Base-by-base conservation (phyloP, 768 basidiomycete genomes). In the Mycena vulgaris region DNA sequence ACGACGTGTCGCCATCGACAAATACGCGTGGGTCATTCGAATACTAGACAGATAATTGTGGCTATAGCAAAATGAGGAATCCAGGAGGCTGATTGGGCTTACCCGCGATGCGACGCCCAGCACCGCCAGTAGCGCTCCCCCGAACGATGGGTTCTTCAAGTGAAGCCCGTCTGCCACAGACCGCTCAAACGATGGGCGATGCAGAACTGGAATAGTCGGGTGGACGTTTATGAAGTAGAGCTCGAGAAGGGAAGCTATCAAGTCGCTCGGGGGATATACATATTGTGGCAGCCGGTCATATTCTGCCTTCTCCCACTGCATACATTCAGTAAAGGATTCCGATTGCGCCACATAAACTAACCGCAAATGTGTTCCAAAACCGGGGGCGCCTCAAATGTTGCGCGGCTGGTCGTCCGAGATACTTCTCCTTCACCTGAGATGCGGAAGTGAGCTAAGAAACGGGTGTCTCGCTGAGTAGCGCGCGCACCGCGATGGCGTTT, bases 21-120 rank as follows among this genome's bases (percentile, higher is more conserved):
- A 82, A 63, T 16, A 88, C 84, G 25, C 86, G 79, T 0, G 81
- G 80, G 72, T 90, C 88, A 66, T 87, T 80, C 33, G 84, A 81
- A 69, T 80, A 89, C 52, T 89, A 80, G 7, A n/a, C 14, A 6
- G 49, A 35, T n/a, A n/a, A n/a, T n/a, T n/a, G n/a, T n/a, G n/a
- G n/a, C n/a, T n/a, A n/a, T n/a, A n/a, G n/a, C n/a, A n/a, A n/a
- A n/a, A n/a, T n/a, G n/a, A n/a, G n/a, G n/a, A n/a, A n/a, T n/a
- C n/a, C n/a, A n/a, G n/a, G n/a, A n/a, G n/a, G n/a, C n/a, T n/a
- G 27, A 35, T 11, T 30, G 28, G 14, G 47, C 83, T 79, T 68
- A 80, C 88, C 39, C 89, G 82, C 6, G 87, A 76, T 16, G 84
- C 90, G 66, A 86, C 78, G 1, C 89, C 90, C 75, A 87, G 86